Evolutionary conservation across 106 monocot genomes (phyloP), one percentile per base, ranked within the genome.

Genomic region (Hemerocallis citrina): DNA sequence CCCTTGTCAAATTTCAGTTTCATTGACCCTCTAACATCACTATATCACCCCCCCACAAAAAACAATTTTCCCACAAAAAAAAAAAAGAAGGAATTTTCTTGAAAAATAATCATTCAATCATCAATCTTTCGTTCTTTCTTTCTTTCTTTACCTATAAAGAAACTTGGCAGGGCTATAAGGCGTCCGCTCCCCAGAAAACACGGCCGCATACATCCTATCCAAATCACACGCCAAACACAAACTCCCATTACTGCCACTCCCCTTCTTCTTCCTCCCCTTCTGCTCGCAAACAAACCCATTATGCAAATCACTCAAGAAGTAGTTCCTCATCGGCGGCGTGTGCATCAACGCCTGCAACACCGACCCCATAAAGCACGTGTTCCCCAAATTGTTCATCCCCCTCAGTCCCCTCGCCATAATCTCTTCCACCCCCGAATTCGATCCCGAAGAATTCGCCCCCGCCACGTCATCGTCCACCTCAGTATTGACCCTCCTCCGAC

Each of bases 331-430:
- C 20, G 81, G 84, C 50, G 89, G 87, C 27, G 87, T 72, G 68
- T 91, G 95, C 29, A 96, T 64, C 46, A 96, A 66, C 3, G 79
- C 90, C 71, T 96, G 95, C 51, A 96, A 64, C 28, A 96, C 91
- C 8, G 95, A 96, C 84, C 87, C 87, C 90, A 96, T 87, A 63
- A 96, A 96, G 69, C 95, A 96, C 0, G 95, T 96, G 73, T 83
- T 96, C 44, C 95, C 95, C 15, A 96, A 72, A 41, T 96, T 96
- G 57, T 91, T 96, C 66, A 96, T 55, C 14, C 95, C 95, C 20
- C 95, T 61, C 38, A 96, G 41, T 12, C 95, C 95, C 74, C 70
- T 74, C 7, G 76, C 75, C 45, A 45, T 17, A 6, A 12, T 3
- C 13, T 59, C 59, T 20, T 54, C 54, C 6, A 37, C 21, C 29